Evolutionary conservation across 2,329 filamentous ascomycete species (phyloP).

Genomic region (Paraconiothyrium brasiliense): DNA sequence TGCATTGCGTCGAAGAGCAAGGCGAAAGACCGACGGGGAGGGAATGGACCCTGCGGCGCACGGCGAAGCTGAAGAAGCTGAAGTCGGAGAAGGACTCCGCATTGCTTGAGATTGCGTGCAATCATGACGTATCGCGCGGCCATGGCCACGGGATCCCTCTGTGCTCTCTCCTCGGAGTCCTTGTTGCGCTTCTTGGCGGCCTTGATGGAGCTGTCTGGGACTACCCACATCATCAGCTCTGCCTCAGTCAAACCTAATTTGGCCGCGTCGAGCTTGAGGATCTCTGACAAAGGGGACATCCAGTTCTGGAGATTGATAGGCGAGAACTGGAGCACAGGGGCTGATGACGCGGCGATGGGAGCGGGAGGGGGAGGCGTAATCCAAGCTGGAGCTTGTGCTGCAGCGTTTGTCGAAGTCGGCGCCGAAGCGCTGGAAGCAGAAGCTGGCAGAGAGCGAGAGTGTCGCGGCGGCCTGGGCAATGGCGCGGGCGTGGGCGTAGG

Average conservation of each 20-base stretch:
- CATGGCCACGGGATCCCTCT: not conserved
- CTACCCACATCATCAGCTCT: conserved; percentile 4
- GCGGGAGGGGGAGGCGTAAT: not conserved
- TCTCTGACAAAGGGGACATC: not conserved
- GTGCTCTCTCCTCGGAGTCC: not conserved
- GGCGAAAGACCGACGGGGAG: not conserved
- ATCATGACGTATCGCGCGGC: not conserved
- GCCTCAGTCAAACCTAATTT: not conserved
- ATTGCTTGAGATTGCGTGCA: not conserved
- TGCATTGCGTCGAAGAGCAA: not conserved
- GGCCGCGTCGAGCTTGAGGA: not conserved
- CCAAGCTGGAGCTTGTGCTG: not conserved
- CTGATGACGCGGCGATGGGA: not conserved
- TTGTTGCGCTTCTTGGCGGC: not conserved
- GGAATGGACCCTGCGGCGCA: not conserved
- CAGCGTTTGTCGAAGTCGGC: not conserved
- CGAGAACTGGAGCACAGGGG: not conserved
- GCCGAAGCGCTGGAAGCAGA: not conserved
- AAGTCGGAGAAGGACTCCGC: not conserved
- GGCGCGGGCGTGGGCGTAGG: not conserved
- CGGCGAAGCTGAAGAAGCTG: not conserved
- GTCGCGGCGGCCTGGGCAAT: not conserved
- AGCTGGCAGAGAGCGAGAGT: not conserved
- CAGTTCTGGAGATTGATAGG: not conserved
- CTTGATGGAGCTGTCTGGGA: not conserved